Base-by-base conservation (phyloP, 805 yeast species). In the Schwanniomyces yamadae region DNA sequence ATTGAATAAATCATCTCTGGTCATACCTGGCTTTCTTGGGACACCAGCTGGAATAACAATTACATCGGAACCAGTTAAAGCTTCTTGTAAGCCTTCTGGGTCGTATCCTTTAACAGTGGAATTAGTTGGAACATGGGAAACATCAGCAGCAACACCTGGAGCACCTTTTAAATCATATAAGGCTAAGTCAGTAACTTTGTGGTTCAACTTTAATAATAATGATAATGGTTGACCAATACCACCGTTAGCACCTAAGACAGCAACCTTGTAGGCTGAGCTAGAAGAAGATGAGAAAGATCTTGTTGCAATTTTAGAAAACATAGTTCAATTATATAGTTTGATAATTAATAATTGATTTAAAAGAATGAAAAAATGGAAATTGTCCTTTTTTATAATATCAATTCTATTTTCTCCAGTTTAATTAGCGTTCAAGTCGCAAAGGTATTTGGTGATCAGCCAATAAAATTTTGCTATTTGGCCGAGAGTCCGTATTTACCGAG, bases 11-110 rank as follows among this genome's bases (percentile, higher is more conserved):
- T 90, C 97, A 64, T 90, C 97, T 76, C 97, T 85, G 59, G 96
- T 87, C 97, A 90, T 90, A 66, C 97, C 97, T 51, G 97, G 97
- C 75, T 89, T 90, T 80, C 95, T 86, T 74, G 95, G 97, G 40
- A 90, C 95, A 75, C 97, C 97, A 39, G 97, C 97, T 60, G 97
- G 96, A 66, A 90, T 86, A 40, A 90, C 77, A 35, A 90, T 90
- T 42, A 90, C 81, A 53, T 89, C 95, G 34, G 96, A 78, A 33
- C 82, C 89, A 34, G 75, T 68, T 51, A 90, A 69, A 13, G 96
- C 95, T 38, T 67, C 69, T 41, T 73, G 69, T 45, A 88, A 69
- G 42, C 81, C 77, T 47, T 85, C 95, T 51, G 96, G 95, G 41
- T 86, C 75, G 75, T 76, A 90, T 48, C 97, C 97, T 49, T 71